Evolutionary conservation across 805 yeast species (phyloP), one percentile per base, ranked within the genome.

Genomic region (Sugiyamaella boreocaroliniensis): DNA sequence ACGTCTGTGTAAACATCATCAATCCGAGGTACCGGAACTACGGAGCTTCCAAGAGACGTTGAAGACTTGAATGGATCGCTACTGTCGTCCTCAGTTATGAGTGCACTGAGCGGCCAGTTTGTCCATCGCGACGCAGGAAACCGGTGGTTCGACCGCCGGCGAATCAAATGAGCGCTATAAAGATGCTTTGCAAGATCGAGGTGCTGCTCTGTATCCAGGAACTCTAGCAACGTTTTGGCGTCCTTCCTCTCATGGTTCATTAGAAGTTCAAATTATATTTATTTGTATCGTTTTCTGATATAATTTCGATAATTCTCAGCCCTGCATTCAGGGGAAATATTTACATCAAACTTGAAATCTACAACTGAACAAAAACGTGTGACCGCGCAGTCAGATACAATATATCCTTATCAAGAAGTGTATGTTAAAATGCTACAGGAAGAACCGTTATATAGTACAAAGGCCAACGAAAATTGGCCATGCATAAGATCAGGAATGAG

Each of bases 121-220:
- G 79, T 62, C 83, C 86, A 83, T 41, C 56, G 45, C 58, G 45
- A 49, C 11, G 56, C 48, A 45, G 77, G 76, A 68, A 71, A 71
- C 55, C 51, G 40, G 49, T 65, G 71, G 65, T 52, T 67, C 68
- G 48, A 68, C 68, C 45, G 61, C 66, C 52, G 68, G 76, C 50
- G 18, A 10, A 75, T 64, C 29, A 86, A 68, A 53, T 72, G 71
- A 0, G 82, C 63, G 20, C 85, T 76, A 63, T 84, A 86, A 2
- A 87, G 66, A 66, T 86, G 95, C 1, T 80, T 61, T 0, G 85
- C 76, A 29, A 86, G 67, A 65, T 86, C 89, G 11, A 14, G 18
- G 37, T 56, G 60, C 50, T 64, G 65, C 48, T 53, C 55, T 15
- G 44, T 32, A 34, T 64, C 68, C 18, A 65, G 55, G n/a, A 49